Percentiles rank a stretch among this genome's conserved stretches.
These are phyloP conservation scores for Elsinoe batatas DNA, from an alignment of 2,329 filamentous ascomycete genomes.

Conservation along the genomic window DNA sequence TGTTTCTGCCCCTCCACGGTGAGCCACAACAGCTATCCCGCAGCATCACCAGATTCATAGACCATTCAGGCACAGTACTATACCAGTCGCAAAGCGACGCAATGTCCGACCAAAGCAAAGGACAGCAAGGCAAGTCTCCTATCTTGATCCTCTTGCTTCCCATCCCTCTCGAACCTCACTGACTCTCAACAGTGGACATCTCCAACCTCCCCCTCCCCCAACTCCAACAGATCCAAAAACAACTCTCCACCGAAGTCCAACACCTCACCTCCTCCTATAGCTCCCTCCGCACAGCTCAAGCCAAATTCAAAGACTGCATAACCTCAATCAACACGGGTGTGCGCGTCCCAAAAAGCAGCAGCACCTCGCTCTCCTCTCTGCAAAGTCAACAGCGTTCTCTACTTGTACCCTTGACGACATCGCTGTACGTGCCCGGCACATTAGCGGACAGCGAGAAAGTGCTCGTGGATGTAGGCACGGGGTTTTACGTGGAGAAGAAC, in stretches of 20 bases:
- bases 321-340: constrained; percentile 53
- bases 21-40: background rate
- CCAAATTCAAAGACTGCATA: constrained; percentile 85
- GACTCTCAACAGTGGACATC: constrained; percentile 49
- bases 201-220: constrained; percentile 72
- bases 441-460: constrained; percentile 66
- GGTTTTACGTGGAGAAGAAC: constrained; percentile 86
- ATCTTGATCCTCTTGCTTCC: background rate
- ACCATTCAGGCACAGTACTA: background rate
- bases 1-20: background rate
- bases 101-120: constrained; percentile 5
- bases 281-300: constrained; percentile 80
- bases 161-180: background rate
- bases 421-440: constrained; percentile 81
- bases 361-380: constrained; percentile 27
- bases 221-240: constrained; percentile 85
- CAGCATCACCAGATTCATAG: background rate
- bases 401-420: constrained; percentile 89
- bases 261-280: constrained; percentile 85
- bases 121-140: constrained; percentile 12
- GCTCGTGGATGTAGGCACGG: constrained; percentile 85
- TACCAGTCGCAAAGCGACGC: background rate
- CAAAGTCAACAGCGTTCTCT: constrained; percentile 37
- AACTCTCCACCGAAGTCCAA: constrained; percentile 91
- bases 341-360: constrained; percentile 22